These are phyloP conservation scores for Trametes elegans DNA, from an alignment of 768 basidiomycete genomes.

Conservation along the genomic window DNA sequence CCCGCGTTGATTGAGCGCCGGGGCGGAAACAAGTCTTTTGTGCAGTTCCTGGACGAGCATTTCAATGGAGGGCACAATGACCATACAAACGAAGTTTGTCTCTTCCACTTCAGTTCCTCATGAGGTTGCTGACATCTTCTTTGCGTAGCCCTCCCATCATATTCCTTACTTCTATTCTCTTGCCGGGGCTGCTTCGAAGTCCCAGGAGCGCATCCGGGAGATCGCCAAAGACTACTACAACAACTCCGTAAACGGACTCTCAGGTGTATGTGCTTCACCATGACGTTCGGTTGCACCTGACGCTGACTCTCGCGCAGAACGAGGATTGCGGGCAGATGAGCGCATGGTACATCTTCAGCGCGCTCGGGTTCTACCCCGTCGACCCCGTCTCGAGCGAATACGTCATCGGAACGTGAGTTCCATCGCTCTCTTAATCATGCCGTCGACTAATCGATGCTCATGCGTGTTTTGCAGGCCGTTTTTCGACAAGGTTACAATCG, in stretches of 20 bases:
- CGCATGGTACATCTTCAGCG: constrained; percentile 83
- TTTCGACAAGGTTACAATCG: constrained; percentile 52
- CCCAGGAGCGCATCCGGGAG: constrained; percentile 67
- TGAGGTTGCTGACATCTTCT: not conserved
- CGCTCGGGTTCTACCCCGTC: constrained; percentile 83
- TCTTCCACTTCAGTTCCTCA: not conserved
- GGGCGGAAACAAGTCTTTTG: constrained; percentile 66
- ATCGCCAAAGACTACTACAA: constrained; percentile 68
- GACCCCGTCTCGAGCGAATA: constrained; percentile 78
- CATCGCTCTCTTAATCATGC: not conserved
- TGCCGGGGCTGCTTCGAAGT: constrained; percentile 66
- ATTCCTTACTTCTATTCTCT: constrained; percentile 81
- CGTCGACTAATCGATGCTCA: not conserved
- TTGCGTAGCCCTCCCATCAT: constrained; percentile 71
- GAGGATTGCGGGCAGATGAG: constrained; percentile 93
- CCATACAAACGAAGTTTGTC: constrained; percentile 72
- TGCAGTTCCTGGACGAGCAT: constrained; percentile 61
- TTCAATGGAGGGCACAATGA: constrained; percentile 69
- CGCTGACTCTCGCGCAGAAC: constrained; percentile 45
- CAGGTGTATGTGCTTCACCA: constrained; percentile 49
- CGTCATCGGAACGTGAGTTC: constrained; percentile 68
- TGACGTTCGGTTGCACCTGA: not conserved
- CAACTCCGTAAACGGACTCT: constrained; percentile 63
- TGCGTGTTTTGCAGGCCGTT: constrained; percentile 37
- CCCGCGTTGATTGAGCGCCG: constrained; percentile 57